Evolutionary conservation across 2,329 filamentous ascomycete genomes (phyloP).

Genomic region (Lecanicillium sp.): DNA sequence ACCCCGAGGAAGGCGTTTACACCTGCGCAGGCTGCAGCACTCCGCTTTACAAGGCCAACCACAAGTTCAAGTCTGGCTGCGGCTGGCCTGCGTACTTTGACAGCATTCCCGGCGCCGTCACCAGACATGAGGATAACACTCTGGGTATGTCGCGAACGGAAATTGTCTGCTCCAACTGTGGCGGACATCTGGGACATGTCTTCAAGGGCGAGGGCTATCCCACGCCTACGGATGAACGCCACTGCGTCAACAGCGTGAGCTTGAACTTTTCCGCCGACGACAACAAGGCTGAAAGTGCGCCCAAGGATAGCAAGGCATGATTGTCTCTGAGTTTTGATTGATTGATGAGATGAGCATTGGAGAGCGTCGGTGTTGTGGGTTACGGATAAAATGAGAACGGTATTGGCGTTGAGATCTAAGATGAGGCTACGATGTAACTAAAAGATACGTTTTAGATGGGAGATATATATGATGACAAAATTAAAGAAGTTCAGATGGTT

Average conservation of each 20-base stretch:
- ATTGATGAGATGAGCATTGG: too few species aligned
- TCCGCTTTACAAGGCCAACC: conserved; percentile 83
- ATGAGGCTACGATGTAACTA: too few species aligned
- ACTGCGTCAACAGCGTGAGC: conserved; percentile 93
- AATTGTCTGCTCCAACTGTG: conserved; percentile 92
- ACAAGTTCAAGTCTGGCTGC: conserved; percentile 95
- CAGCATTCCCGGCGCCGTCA: conserved; percentile 84
- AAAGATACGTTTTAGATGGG: too few species aligned
- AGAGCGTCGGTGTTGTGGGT: too few species aligned
- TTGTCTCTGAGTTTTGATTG: too few species aligned
- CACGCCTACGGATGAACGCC: conserved; percentile 88
- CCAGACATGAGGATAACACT: conserved; percentile 64
- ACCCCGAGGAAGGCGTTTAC: conserved; percentile 69
- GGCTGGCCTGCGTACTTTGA: conserved; percentile 99
- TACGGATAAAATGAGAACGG: too few species aligned
- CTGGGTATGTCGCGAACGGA: conserved; percentile 83
- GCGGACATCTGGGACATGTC: conserved; percentile 88
- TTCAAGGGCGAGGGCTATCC: conserved; percentile 82
- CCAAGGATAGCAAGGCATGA: conserved; percentile 29
- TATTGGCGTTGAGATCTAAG: too few species aligned
- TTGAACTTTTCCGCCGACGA: conserved; percentile 70
- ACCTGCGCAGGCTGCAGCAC: conserved; percentile 78
- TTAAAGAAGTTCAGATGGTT: too few species aligned
- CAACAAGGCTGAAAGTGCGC: conserved; percentile 24
- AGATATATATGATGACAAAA: too few species aligned